These are phyloP conservation scores for Neckera pumila DNA, from an alignment of 225 moss, liverwort and hornwort genomes.

Conservation along the genomic window DNA sequence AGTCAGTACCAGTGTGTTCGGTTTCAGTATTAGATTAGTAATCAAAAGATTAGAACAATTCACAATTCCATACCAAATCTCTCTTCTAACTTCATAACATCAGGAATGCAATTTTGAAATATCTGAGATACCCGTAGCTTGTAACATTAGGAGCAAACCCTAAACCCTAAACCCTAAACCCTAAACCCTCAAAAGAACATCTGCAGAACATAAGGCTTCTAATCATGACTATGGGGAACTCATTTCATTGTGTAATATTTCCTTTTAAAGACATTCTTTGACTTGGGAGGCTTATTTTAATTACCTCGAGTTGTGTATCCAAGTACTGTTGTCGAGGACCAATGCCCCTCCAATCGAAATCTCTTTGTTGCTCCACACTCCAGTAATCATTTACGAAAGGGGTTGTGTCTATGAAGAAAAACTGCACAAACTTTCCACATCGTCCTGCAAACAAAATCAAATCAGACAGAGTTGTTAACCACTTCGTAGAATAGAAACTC, in stretches of 20 bases:
- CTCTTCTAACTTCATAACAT: not conserved
- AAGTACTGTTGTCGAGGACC: slow-evolving; percentile 38
- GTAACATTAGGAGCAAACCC: not conserved
- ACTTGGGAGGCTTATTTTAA: not conserved
- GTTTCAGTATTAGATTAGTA: not conserved
- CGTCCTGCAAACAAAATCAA: slow-evolving; percentile 3
- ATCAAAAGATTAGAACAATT: not conserved
- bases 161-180: not conserved
- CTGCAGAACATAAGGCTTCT: too few relatives aligned
- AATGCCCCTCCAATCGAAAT: slow-evolving; percentile 60
- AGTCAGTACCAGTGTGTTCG: not conserved
- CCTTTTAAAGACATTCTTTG: not conserved
- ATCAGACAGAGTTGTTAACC: not conserved
- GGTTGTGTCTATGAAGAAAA: slow-evolving; percentile 72
- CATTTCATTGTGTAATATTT: too few relatives aligned
- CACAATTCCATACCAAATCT: not conserved
- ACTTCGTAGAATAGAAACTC: not conserved
- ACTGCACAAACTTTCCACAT: slow-evolving; percentile 42
- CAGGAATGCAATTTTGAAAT: not conserved
- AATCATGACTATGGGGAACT: not conserved
- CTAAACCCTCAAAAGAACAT: too few relatives aligned
- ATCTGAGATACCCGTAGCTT: not conserved
- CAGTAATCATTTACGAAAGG: slow-evolving; percentile 64
- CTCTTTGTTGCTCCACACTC: slow-evolving; percentile 15
- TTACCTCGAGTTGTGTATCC: slow-evolving; percentile 38